phyloP scores from a whole-genome alignment of 228 moss, liverwort and hornwort species.

The Sphagnum fallax region DNA sequence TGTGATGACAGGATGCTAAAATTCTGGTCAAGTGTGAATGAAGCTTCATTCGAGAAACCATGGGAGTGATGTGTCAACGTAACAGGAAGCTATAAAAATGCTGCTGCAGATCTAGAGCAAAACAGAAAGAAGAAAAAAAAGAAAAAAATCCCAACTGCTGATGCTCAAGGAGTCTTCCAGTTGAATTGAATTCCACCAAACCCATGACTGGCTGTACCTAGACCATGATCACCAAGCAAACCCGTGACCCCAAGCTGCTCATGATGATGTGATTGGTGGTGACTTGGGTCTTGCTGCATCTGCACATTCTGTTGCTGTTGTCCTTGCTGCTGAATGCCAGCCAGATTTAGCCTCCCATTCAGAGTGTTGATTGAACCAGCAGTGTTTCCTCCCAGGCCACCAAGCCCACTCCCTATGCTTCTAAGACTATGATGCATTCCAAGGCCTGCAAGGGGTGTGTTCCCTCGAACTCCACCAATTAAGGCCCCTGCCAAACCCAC shows the following conservation, averaged over 20 bases:
- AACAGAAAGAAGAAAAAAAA: neutral
- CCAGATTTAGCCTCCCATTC: constrained; percentile 71
- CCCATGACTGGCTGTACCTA: constrained; percentile 61
- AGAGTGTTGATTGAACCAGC: constrained; percentile 19
- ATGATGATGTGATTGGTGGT: constrained; percentile 66
- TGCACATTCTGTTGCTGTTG: constrained; percentile 41
- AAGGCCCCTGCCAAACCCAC: constrained; percentile 67
- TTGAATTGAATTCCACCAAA: constrained; percentile 82
- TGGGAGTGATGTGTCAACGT: too few species aligned
- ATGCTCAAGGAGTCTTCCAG: constrained; percentile 47
- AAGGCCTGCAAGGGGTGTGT: constrained; percentile 45
- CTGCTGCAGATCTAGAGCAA: too few species aligned
- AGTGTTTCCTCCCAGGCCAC: constrained; percentile 5
- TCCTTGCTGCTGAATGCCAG: constrained; percentile 57
- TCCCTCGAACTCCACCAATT: constrained; percentile 43
- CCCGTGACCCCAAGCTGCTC: constrained; percentile 40
- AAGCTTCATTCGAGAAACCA: neutral
- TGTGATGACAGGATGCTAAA: neutral
- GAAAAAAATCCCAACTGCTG: neutral
- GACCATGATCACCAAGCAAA: constrained; percentile 42
- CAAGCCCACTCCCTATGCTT: constrained; percentile 32
- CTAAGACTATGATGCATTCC: constrained; percentile 45
- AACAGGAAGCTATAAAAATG: neutral
- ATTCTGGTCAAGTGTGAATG: constrained; percentile 2
- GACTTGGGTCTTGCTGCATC: constrained; percentile 41